Percentiles rank a stretch among this genome's conserved stretches.
These are phyloP conservation scores for Colletotrichum gigasporum DNA, from an alignment of 2,329 filamentous ascomycete genomes.

Conservation along the genomic window DNA sequence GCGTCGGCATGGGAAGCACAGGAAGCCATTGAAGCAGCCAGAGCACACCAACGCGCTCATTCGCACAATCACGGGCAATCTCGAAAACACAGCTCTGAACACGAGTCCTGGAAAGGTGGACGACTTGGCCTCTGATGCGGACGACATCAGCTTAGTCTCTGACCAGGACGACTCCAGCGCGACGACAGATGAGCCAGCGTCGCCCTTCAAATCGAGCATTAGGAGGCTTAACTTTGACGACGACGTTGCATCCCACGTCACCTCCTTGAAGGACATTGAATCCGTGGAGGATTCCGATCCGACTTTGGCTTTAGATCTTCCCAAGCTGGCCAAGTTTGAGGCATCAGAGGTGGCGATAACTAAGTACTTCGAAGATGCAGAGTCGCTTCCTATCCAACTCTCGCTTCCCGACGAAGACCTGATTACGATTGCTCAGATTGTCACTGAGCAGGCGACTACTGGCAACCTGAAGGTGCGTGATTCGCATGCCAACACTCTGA, in stretches of 20 bases:
- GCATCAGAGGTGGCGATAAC: slow-evolving; percentile 59
- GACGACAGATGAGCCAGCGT: slow-evolving; percentile 58
- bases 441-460: slow-evolving; percentile 75
- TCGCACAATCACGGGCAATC: slow-evolving; percentile 45
- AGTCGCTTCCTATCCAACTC: slow-evolving; percentile 58
- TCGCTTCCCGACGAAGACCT: slow-evolving; percentile 66
- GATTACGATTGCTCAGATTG: slow-evolving; percentile 73
- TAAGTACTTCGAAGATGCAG: slow-evolving; percentile 67
- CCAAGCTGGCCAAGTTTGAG: slow-evolving; percentile 57
- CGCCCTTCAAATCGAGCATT: slow-evolving; percentile 59
- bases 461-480: slow-evolving; percentile 43
- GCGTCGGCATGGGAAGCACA: slow-evolving; percentile 55
- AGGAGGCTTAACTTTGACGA: slow-evolving; percentile 57
- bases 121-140: slow-evolving; percentile 53
- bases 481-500: slow-evolving; percentile 21
- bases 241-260: slow-evolving; percentile 61
- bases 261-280: slow-evolving; percentile 61
- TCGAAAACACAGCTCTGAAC: slow-evolving; percentile 45
- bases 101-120: slow-evolving; percentile 51
- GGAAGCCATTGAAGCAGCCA: slow-evolving; percentile 43
- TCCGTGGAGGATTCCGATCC: slow-evolving; percentile 55
- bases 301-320: slow-evolving; percentile 58
- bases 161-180: slow-evolving; percentile 65
- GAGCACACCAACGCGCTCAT: slow-evolving; percentile 43
- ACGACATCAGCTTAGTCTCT: slow-evolving; percentile 62